Evolutionary conservation across 306 rosid genomes (phyloP), one percentile per base, ranked within the genome.

Genomic region (Morella rubra): DNA sequence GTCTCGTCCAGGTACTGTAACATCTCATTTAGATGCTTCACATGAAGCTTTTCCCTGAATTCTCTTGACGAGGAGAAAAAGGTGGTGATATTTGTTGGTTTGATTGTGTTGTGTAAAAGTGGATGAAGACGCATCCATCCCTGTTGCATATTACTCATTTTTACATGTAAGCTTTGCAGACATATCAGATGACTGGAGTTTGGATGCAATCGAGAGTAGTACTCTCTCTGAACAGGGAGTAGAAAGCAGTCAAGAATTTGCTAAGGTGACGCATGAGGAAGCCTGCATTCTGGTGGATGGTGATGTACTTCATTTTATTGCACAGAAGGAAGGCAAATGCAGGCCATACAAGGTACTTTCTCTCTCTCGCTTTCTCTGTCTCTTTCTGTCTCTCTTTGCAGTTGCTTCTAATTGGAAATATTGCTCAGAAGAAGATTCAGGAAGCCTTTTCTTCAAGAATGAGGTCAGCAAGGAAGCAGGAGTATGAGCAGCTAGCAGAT

Each of bases 401-500:
- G 53, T 59, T 66, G 58, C 45, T 78, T 79, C 68, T 81, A 79
- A 76, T 62, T 72, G 49, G 8, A 42, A 5, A 46, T 44, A 66
- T 7, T 61, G 54, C 72, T 68, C 84, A 89, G 96, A 84, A 92
- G 78, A 95, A 89, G 78, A 73, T 79, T 61, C 71, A 74, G 68
- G 85, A 84, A 61, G 85, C 84, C 5, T 91, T 94, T 74, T 80
- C 88, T 22, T 81, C 87, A 72, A 81, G 89, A 76, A 85, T 80
- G 82, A 92, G 81, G 75, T 79, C 84, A 32, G 78, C 84, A 22
- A 95, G 97, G 87, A 90, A 79, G 88, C 85, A 86, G 81, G 99
- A 95, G 87, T 92, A 92, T 45, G 71, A 90, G 78, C 87, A 87
- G 82, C 97, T 95, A 44, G 96, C 93, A 8, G 61, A 85, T 58